Conservation (phyloP, 352 stramenopile species). For the Phytophthora sp. region DNA sequence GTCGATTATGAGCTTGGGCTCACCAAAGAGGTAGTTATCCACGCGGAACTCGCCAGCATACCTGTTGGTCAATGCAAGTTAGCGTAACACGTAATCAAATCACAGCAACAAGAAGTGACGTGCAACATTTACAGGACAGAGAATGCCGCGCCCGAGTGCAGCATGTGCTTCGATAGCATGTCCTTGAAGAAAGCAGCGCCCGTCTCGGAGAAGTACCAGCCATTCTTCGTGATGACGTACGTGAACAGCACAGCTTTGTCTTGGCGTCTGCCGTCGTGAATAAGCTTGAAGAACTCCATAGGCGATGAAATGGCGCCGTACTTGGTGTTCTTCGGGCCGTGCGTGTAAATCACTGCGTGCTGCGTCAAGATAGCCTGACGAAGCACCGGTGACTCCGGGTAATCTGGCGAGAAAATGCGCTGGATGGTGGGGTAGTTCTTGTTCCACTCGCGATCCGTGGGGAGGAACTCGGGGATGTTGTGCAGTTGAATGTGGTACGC, state of each 20-base stretch:
- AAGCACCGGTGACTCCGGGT: constrained; percentile 32
- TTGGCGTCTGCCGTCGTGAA: constrained; percentile 31
- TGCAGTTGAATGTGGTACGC: constrained; percentile 40
- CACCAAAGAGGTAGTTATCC: constrained; percentile 4
- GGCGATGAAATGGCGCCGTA: constrained; percentile 24
- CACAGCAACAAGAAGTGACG: not conserved
- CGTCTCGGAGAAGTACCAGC: constrained; percentile 43
- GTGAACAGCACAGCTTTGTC: constrained; percentile 38
- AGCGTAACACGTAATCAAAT: too few relatives aligned
- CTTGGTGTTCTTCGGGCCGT: constrained; percentile 19
- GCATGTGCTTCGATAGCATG: constrained; percentile 45
- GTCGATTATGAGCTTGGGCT: constrained; percentile 35
- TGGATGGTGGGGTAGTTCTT: constrained; percentile 39
- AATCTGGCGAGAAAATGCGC: constrained; percentile 36
- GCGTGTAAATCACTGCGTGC: constrained; percentile 37
- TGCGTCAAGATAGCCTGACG: constrained; percentile 33
- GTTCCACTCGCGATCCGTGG: constrained; percentile 38
- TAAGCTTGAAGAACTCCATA: constrained; percentile 33
- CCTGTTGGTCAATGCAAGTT: constrained; percentile 5
- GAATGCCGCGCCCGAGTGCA: constrained; percentile 30
- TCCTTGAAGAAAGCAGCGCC: constrained; percentile 40
- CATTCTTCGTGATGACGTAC: constrained; percentile 32
- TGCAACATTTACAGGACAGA: constrained; percentile 29
- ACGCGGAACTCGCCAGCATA: constrained; percentile 41
- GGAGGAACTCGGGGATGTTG: constrained; percentile 32